These are phyloP conservation scores for Liriodendron chinense DNA, from an alignment of 164 flowering plant species.

Conservation along the genomic window DNA sequence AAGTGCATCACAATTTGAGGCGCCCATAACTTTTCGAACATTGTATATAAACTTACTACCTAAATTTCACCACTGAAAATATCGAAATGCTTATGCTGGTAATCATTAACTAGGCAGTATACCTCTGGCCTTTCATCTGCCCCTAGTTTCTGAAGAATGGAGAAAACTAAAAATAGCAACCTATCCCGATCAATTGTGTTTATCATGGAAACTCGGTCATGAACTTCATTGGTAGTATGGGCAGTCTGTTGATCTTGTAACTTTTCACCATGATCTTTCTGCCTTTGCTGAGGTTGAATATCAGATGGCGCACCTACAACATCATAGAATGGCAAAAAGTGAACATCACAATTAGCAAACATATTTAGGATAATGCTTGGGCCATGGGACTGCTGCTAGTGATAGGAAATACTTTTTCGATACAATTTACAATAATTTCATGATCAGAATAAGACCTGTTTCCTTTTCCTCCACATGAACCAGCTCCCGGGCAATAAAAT, in stretches of 20 bases:
- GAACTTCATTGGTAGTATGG: constrained; percentile 14
- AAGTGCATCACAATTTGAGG: background rate
- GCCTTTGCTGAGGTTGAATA: constrained; percentile 25
- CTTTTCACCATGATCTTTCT: constrained; percentile 22
- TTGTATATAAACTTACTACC: background rate
- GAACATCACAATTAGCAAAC: background rate
- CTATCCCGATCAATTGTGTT: constrained; percentile 47
- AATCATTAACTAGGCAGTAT: background rate
- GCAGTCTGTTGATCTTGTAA: constrained; percentile 23
- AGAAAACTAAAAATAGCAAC: constrained; percentile 74
- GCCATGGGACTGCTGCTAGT: background rate
- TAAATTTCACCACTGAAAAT: background rate
- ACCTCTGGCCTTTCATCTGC: constrained; percentile 99
- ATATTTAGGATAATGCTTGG: background rate
- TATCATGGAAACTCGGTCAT: constrained; percentile 26
- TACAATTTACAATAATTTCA: background rate
- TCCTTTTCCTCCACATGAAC: constrained; percentile 37
- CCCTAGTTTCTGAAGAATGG: constrained; percentile 84
- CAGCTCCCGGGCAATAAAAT: constrained; percentile 81
- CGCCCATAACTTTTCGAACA: background rate
- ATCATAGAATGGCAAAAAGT: constrained; percentile 2
- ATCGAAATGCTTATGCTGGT: background rate
- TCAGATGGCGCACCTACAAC: constrained; percentile 28
- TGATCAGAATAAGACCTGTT: constrained; percentile 33
- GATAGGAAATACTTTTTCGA: background rate